These are phyloP conservation scores for Talaromyces nanjingensis DNA, from an alignment of 495 filamentous ascomycete species.

Conservation along the genomic window DNA sequence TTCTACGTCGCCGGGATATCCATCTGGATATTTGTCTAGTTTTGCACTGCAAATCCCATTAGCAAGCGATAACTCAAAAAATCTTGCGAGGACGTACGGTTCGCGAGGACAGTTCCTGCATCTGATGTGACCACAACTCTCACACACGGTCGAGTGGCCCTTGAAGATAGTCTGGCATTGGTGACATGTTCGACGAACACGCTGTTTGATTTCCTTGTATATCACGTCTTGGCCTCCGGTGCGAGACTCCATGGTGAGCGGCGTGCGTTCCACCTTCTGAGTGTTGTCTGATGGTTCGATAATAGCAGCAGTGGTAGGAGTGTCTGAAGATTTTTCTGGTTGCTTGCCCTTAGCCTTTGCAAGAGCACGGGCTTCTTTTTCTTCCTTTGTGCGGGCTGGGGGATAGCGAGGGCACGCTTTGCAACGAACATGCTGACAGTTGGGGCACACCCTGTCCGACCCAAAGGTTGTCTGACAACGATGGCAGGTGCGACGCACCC, in stretches of 20 bases:
- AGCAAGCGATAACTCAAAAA: background rate
- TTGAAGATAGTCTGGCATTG: constrained; percentile 60
- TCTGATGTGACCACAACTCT: constrained; percentile 63
- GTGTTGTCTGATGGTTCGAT: constrained; percentile 17
- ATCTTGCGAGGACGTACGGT: constrained; percentile 50
- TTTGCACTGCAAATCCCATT: constrained; percentile 45
- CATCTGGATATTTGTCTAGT: constrained; percentile 65
- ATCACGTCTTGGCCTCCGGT: constrained; percentile 63
- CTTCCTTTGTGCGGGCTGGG: constrained; percentile 37
- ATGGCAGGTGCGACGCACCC: constrained; percentile 78
- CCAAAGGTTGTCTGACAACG: constrained; percentile 69
- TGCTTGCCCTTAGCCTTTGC: constrained; percentile 33
- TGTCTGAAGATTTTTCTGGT: constrained; percentile 13
- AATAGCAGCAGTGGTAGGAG: constrained; percentile 7
- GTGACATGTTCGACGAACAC: constrained; percentile 72
- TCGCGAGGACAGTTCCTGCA: constrained; percentile 79
- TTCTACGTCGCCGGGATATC: constrained; percentile 67
- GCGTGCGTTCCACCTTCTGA: constrained; percentile 18
- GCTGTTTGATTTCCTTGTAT: constrained; percentile 57
- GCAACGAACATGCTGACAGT: constrained; percentile 71
- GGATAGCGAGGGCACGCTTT: constrained; percentile 73
- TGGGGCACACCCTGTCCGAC: constrained; percentile 58
- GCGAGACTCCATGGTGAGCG: constrained; percentile 56
- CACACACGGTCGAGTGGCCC: constrained; percentile 53
- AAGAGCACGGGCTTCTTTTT: constrained; percentile 31